Conservation (phyloP, 2,329 filamentous ascomycete species). For the Phialophora verrucosa region DNA sequence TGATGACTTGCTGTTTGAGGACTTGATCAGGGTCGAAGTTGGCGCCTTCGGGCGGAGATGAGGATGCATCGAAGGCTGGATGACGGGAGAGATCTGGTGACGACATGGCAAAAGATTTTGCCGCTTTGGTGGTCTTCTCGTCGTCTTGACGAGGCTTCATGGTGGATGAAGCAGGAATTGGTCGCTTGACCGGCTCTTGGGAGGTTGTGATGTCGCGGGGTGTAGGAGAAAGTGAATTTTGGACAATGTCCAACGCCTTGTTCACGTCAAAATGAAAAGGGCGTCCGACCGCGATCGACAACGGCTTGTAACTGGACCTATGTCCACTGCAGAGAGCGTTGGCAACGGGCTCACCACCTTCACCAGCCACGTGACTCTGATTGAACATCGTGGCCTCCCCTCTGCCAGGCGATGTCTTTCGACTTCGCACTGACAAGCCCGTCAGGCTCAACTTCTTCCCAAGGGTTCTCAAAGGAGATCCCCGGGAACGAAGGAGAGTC, state of each 20-base stretch:
- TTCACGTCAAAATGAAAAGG: slow-evolving; percentile 35
- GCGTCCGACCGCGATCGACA: slow-evolving; percentile 31
- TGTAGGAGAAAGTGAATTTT: slow-evolving; percentile 19
- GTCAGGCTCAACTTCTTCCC: slow-evolving; percentile 27
- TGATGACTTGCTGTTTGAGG: slow-evolving; percentile 15
- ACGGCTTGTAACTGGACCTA: slow-evolving; percentile 19
- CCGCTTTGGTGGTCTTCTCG: slow-evolving; percentile 21
- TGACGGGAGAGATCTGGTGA: background rate
- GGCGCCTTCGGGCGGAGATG: slow-evolving; percentile 8
- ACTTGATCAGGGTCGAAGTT: background rate
- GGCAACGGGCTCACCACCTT: slow-evolving; percentile 13
- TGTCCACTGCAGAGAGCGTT: slow-evolving; percentile 3
- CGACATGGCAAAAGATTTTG: slow-evolving; percentile 9
- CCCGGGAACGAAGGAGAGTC: slow-evolving; percentile 21
- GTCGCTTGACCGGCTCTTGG: slow-evolving; percentile 11
- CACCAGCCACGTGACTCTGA: slow-evolving; percentile 24
- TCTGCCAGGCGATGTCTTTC: slow-evolving; percentile 26
- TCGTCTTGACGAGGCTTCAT: slow-evolving; percentile 21
- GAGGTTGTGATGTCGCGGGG: slow-evolving; percentile 7
- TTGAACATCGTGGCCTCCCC: slow-evolving; percentile 24
- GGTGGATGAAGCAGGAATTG: background rate
- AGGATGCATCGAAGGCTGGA: background rate
- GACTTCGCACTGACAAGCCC: slow-evolving; percentile 25
- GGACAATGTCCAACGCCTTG: slow-evolving; percentile 28
- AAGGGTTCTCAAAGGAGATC: slow-evolving; percentile 22